Conservation (phyloP, 371 early-diverging fungal genomes). For the Apophysomyces trapeziformis region DNA sequence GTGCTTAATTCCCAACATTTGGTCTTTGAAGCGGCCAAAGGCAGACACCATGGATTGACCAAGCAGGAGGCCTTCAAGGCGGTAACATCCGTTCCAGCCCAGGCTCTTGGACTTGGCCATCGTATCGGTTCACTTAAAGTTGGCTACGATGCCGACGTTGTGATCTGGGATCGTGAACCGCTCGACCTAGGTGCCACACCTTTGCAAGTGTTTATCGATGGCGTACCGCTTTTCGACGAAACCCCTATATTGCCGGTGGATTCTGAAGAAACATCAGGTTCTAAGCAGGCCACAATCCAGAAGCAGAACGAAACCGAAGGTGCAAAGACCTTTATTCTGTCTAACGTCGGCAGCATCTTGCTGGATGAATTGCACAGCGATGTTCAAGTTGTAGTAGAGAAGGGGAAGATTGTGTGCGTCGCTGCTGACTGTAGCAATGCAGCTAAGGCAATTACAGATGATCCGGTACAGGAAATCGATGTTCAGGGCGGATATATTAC, state of each 20-base stretch:
- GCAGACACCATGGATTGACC: constrained; percentile 70
- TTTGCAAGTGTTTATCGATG: constrained; percentile 73
- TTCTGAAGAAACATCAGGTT: background rate
- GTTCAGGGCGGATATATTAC: constrained; percentile 41
- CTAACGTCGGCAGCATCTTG: constrained; percentile 41
- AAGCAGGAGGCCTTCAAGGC: constrained; percentile 63
- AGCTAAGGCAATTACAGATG: constrained; percentile 1
- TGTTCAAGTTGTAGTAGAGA: constrained; percentile 39
- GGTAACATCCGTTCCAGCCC: constrained; percentile 76
- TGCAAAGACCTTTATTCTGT: constrained; percentile 30
- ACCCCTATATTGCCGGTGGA: constrained; percentile 17
- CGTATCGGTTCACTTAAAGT: constrained; percentile 67
- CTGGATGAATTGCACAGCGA: constrained; percentile 19
- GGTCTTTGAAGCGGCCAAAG: constrained; percentile 77
- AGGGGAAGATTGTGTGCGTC: constrained; percentile 54
- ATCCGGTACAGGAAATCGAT: constrained; percentile 25
- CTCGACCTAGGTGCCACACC: constrained; percentile 72
- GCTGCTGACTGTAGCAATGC: constrained; percentile 33
- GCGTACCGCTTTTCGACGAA: constrained; percentile 56
- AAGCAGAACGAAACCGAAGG: constrained; percentile 11
- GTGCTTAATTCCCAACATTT: constrained; percentile 73
- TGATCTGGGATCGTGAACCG: constrained; percentile 69
- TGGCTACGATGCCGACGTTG: constrained; percentile 81
- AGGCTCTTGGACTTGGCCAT: constrained; percentile 69
- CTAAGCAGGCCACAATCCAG: background rate